A percentile compares a stretch with the other conserved stretches of the same genome.
phyloP scores from a whole-genome alignment of 768 basidiomycete genomes.

The Epithele typhae region DNA sequence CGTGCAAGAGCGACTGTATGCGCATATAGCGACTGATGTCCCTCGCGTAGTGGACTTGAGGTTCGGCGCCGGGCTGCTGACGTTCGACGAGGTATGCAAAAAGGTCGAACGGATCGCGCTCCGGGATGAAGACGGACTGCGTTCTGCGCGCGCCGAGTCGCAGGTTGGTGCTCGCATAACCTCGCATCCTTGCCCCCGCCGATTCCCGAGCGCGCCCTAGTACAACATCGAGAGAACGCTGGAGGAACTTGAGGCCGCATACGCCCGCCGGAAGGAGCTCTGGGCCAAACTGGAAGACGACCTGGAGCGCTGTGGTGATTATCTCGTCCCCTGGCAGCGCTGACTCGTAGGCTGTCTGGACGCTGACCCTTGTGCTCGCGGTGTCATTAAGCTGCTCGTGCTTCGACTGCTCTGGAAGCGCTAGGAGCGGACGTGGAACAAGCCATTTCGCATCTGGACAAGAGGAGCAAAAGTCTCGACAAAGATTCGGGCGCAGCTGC shows the following conservation, averaged over 20 bases:
- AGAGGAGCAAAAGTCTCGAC: constrained; percentile 41
- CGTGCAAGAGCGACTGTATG: constrained; percentile 1
- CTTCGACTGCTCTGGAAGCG: constrained; percentile 36
- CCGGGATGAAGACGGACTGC: constrained; percentile 40
- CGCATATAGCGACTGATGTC: neutral
- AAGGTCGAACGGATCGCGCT: constrained; percentile 43
- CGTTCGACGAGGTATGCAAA: constrained; percentile 54
- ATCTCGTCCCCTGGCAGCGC: neutral
- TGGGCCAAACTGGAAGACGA: constrained; percentile 44
- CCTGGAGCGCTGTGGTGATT: constrained; percentile 46
- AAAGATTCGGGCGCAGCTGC: constrained; percentile 20
- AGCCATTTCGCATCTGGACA: constrained; percentile 48
- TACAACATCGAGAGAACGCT: constrained; percentile 37
- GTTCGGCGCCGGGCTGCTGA: constrained; percentile 38
- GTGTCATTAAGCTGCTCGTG: constrained; percentile 36
- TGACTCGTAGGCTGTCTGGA: neutral
- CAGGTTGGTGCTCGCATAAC: constrained; percentile 46
- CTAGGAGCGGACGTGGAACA: constrained; percentile 51
- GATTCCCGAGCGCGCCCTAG: constrained; percentile 43
- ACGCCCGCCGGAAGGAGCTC: constrained; percentile 42
- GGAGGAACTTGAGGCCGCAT: constrained; percentile 44
- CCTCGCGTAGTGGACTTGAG: constrained; percentile 23
- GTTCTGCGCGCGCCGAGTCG: constrained; percentile 33
- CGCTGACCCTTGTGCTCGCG: constrained; percentile 3
- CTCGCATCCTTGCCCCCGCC: constrained; percentile 32